Evolutionary conservation across 352 stramenopile species (phyloP).

Genomic region (Globisporangium camurandrum): DNA sequence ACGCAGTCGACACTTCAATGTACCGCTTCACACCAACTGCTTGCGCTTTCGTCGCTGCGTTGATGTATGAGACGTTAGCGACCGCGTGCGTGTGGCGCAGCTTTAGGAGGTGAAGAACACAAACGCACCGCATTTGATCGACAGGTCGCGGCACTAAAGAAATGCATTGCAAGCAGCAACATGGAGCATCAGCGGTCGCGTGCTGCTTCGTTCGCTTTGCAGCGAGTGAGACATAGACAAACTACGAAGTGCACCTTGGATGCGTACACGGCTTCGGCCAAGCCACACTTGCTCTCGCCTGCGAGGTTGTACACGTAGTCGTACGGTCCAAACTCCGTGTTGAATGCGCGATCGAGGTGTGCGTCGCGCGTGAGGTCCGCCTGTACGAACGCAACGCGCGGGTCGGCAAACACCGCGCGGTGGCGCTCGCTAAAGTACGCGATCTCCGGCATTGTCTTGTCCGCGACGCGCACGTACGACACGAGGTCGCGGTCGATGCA

Average conservation of each 20-base stretch:
- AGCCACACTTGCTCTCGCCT: conserved; percentile 76
- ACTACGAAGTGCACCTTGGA: conserved; percentile 54
- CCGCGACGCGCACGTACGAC: conserved; percentile 63
- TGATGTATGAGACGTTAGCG: neutral
- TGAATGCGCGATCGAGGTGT: conserved; percentile 73
- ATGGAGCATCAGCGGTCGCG: neutral
- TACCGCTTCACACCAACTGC: conserved; percentile 69
- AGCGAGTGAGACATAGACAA: neutral
- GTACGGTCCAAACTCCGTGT: conserved; percentile 61
- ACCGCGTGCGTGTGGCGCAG: neutral
- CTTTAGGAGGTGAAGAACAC: neutral
- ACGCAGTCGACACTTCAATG: conserved; percentile 82
- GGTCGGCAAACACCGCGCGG: conserved; percentile 62
- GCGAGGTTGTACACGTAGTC: conserved; percentile 84
- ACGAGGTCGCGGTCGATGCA: conserved; percentile 63
- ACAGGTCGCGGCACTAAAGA: conserved; percentile 63
- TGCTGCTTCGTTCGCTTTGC: neutral
- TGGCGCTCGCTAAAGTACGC: conserved; percentile 73
- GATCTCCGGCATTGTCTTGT: conserved; percentile 86
- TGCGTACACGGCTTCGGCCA: conserved; percentile 66
- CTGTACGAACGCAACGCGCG: conserved; percentile 72
- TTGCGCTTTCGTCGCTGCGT: conserved; percentile 48
- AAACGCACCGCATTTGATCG: conserved; percentile 71
- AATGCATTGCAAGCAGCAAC: conserved; percentile 1
- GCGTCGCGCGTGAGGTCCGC: conserved; percentile 73